These are phyloP conservation scores for Ogataea glucozyma DNA, from an alignment of 805 yeast genomes.

Conservation along the genomic window DNA sequence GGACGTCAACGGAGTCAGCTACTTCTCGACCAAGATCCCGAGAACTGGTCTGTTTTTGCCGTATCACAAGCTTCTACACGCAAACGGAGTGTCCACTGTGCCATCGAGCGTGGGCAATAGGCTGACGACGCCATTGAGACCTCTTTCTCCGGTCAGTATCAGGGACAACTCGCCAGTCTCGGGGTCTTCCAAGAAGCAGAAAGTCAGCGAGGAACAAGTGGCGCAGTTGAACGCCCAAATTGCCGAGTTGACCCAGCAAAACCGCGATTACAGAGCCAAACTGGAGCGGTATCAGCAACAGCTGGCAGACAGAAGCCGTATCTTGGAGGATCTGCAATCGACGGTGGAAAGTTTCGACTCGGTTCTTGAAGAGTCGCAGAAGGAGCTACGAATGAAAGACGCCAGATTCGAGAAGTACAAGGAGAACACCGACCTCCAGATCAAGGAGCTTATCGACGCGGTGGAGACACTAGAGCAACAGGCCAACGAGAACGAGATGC, in stretches of 20 bases:
- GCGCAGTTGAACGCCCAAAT: constrained; percentile 11
- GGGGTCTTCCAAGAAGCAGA: constrained; percentile 16
- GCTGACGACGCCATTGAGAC: constrained; percentile 13
- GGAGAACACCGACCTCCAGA: constrained; percentile 49
- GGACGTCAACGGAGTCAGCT: constrained; percentile 66
- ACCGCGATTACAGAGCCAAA: constrained; percentile 19
- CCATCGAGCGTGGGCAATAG: constrained; percentile 1
- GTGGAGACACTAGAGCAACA: constrained; percentile 56
- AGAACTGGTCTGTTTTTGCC: constrained; percentile 77
- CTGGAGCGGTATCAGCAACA: constrained; percentile 29
- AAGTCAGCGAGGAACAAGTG: not conserved
- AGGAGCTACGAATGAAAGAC: constrained; percentile 45
- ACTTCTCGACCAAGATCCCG: constrained; percentile 65
- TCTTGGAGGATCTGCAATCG: constrained; percentile 48
- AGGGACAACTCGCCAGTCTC: constrained; percentile 13
- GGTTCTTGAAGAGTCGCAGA: constrained; percentile 46
- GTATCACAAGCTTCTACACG: constrained; percentile 41
- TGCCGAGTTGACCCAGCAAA: constrained; percentile 8
- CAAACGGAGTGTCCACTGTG: constrained; percentile 19
- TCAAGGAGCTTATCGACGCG: constrained; percentile 59
- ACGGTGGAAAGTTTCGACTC: constrained; percentile 53
- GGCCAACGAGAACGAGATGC: constrained; percentile 53
- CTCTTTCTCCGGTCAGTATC: constrained; percentile 10
- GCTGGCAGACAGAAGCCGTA: constrained; percentile 44
- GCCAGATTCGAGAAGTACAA: constrained; percentile 47